Conservation (phyloP, 768 basidiomycete genomes). For the Termitomyces sp. region DNA sequence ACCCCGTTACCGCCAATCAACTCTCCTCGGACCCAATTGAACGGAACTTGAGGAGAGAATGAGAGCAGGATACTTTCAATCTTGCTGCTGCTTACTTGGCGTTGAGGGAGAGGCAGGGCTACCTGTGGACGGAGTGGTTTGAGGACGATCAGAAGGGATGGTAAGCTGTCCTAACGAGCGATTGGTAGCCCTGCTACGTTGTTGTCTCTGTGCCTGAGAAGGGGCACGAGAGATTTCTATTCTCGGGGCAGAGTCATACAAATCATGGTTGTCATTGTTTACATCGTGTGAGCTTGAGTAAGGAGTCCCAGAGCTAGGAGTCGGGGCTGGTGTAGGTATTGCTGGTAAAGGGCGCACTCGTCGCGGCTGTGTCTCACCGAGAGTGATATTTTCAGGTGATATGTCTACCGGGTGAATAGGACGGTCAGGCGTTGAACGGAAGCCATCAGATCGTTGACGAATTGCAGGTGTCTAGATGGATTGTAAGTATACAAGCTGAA, state of each 20-base stretch:
- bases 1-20: constrained; percentile 95
- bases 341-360: constrained; percentile 17
- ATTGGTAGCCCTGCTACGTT: not conserved
- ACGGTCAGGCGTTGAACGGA: constrained; percentile 8
- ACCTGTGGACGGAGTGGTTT: not conserved
- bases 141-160: not conserved
- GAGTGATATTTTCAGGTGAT: not conserved
- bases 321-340: constrained; percentile 14
- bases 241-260: constrained; percentile 6
- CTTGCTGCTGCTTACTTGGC: constrained; percentile 9
- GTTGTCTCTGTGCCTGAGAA: not conserved
- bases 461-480: not conserved
- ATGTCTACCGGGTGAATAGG: constrained; percentile 5
- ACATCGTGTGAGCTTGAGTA: constrained; percentile 4
- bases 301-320: constrained; percentile 5
- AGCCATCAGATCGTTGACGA: not conserved
- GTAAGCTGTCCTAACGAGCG: not conserved
- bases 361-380: constrained; percentile 9
- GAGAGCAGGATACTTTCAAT: constrained; percentile 2
- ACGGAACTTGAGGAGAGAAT: constrained; percentile 51
- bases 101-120: not conserved
- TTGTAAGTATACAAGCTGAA: not conserved
- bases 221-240: not conserved
- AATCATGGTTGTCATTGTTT: constrained; percentile 12
- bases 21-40: constrained; percentile 97